Conservation (phyloP, 2,329 filamentous ascomycete genomes). For the Penicillium frequentans region DNA sequence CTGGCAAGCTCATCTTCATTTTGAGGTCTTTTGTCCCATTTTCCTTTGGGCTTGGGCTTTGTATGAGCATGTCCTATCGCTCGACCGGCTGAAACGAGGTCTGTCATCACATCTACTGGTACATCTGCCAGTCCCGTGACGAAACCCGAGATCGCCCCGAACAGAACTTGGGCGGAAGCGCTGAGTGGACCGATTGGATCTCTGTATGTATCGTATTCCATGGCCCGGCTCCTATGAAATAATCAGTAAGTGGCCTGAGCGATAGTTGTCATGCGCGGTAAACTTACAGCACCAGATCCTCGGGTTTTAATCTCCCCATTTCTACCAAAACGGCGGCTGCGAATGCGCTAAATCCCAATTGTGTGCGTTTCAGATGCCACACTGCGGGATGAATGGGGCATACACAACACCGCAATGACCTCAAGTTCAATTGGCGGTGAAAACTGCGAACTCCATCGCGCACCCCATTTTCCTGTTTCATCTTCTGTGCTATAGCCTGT, state of each 20-base stretch:
- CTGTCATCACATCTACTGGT: slow-evolving; percentile 51
- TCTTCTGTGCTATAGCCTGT: slow-evolving; percentile 60
- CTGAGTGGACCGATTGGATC: slow-evolving; percentile 78
- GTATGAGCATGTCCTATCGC: slow-evolving; percentile 51
- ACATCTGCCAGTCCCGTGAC: slow-evolving; percentile 80
- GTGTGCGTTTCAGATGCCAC: slow-evolving; percentile 70
- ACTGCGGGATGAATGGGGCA: slow-evolving; percentile 68
- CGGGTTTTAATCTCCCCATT: slow-evolving; percentile 64
- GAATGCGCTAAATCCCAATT: slow-evolving; percentile 68
- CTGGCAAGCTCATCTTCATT: slow-evolving; percentile 4
- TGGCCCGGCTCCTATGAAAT: slow-evolving; percentile 47
- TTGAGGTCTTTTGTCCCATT: slow-evolving; percentile 2
- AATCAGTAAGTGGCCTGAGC: slow-evolving; percentile 33
- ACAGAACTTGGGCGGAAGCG: slow-evolving; percentile 71
- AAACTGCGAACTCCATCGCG: slow-evolving; percentile 67
- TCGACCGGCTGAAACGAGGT: slow-evolving; percentile 53
- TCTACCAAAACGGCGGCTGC: slow-evolving; percentile 70
- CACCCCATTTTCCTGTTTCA: slow-evolving; percentile 65
- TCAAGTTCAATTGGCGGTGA: slow-evolving; percentile 66
- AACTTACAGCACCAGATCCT: slow-evolving; percentile 70
- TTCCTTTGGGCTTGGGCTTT: slow-evolving; percentile 41
- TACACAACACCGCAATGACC: slow-evolving; percentile 68
- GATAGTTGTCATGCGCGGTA: background rate
- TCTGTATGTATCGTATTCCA: slow-evolving; percentile 74
- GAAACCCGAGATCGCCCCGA: slow-evolving; percentile 80